Evolutionary conservation across 352 stramenopile species (phyloP), one percentile per base, ranked within the genome.

Genomic region (Globisporangium rhizosaccharum): DNA sequence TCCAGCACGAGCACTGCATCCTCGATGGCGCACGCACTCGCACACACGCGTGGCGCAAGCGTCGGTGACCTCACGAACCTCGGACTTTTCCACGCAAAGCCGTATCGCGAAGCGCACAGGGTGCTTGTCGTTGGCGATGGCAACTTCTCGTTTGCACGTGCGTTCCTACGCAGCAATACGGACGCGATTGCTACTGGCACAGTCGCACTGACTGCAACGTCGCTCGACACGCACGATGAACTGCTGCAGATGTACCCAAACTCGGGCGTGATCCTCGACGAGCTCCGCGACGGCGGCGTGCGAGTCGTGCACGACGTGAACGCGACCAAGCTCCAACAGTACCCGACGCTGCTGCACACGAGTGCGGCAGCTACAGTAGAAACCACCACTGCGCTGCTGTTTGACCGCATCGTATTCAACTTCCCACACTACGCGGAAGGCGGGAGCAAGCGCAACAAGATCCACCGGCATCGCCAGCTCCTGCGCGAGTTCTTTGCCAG

Each of bases 331-430:
- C 75, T 95, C 20, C 61, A 85, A 49, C 64, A 56, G 12, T 85
- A 81, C 60, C 44, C 65, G 3, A 61, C 59, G 39, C 30, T 64
- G 28, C 23, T 63, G 26, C 20, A 45, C n/a, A 42, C 3, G 6
- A 18, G 18, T 6, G 44, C 5, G 2, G 4, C 6, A 3, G 3
- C 18, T 26, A 15, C 50, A 42, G 41, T 23, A 12, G 18, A 25
- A 6, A 14, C 51, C 1, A 20, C 14, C 8, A 0, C 20, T 51
- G 37, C 53, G 23, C 20, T 39, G 10, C 33, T 39, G 33, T 88
- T 89, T 33, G 82, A 93, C 53, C 73, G 81, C 23, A 73, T 95
- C 56, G 80, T 95, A 56, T 95, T 95, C 70, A 95, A 95, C 60
- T 95, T 92, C 61, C 85, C 85, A 39, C 84, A 95, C 54, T 92